Evolutionary conservation across 73 alveolate species (phyloP).

Genomic region (Paramecium pentaurelia): DNA sequence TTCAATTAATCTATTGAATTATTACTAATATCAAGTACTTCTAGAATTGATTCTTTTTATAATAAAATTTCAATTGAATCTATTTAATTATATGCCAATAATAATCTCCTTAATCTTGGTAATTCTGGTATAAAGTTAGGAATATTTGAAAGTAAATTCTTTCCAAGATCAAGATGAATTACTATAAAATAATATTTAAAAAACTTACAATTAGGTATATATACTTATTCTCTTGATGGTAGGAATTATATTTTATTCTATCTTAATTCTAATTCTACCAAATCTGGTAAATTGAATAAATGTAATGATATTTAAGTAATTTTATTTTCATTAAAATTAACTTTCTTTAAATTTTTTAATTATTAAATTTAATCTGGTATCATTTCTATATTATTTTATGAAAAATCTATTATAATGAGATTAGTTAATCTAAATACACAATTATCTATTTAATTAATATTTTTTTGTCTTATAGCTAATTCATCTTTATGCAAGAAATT

Average conservation of each 20-base stretch:
- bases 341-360: constrained; percentile 27
- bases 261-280: constrained; percentile 36
- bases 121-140: neutral
- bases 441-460: neutral
- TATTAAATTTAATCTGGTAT: neutral
- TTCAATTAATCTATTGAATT: constrained; percentile 15
- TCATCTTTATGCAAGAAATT: constrained; percentile 52
- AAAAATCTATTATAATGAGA: constrained; percentile 24
- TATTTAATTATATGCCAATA: neutral
- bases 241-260: constrained; percentile 1
- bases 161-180: neutral
- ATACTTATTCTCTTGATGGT: neutral
- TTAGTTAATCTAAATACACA: neutral
- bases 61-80: neutral
- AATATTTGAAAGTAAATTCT: neutral
- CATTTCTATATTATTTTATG: neutral
- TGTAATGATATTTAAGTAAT: neutral
- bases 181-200: neutral
- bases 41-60: neutral
- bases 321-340: constrained; percentile 17
- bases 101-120: neutral
- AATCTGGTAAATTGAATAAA: neutral
- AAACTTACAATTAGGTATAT: constrained; percentile 22
- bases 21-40: constrained; percentile 48
- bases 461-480: constrained; percentile 30